These are phyloP conservation scores for Colletotrichum kahawae DNA, from an alignment of 2,329 filamentous ascomycete genomes.

Conservation along the genomic window DNA sequence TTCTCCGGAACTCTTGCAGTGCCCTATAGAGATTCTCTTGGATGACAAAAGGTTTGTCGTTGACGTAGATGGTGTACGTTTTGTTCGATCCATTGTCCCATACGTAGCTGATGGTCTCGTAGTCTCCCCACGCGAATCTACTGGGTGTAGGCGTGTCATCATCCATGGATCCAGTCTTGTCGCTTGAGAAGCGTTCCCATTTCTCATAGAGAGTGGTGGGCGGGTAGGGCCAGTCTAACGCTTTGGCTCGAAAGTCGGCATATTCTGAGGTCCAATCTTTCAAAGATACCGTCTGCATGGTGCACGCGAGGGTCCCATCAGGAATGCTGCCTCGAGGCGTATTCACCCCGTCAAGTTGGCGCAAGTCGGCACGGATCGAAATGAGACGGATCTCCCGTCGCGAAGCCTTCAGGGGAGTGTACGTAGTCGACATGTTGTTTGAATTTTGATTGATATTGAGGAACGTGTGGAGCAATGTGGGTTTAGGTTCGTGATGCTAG, in stretches of 20 bases:
- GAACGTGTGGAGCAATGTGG: background rate
- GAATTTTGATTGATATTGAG: too few species aligned
- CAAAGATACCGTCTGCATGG: background rate
- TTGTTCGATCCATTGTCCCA: background rate
- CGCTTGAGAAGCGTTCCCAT: background rate
- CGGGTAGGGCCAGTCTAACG: background rate
- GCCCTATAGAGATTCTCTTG: background rate
- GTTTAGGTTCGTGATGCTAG: too few species aligned
- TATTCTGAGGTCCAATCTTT: background rate
- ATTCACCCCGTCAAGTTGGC: rapidly evolving
- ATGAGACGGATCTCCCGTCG: background rate
- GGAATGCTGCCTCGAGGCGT: background rate
- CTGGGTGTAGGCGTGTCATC: background rate
- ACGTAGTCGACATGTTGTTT: background rate
- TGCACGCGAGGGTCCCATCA: background rate
- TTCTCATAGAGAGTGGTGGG: background rate
- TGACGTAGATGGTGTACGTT: background rate
- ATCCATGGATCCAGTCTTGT: rapidly evolving
- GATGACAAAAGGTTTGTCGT: background rate
- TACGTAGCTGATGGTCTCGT: background rate
- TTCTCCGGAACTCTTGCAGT: background rate
- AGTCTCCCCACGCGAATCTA: background rate
- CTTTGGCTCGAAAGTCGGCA: background rate
- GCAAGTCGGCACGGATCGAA: background rate
- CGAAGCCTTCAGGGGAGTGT: rapidly evolving